Conservation (phyloP, 176 grass and related monocot genomes). For the Oryza coarctata region DNA sequence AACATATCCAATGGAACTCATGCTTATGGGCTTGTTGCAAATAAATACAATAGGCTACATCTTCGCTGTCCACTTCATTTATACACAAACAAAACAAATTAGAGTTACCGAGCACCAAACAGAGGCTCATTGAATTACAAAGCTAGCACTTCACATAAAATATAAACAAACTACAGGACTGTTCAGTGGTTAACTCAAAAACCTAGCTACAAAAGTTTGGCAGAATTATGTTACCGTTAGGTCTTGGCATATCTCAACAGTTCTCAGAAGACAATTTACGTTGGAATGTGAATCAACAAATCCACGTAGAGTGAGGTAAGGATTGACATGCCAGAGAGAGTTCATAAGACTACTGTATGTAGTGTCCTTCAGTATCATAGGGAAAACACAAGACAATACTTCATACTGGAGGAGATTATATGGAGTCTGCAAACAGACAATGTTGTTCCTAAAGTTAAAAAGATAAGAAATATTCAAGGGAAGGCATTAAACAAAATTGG, state of each 20-base stretch:
- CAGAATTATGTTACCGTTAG: conserved; percentile 59
- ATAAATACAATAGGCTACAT: not conserved
- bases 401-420: conserved; percentile 92
- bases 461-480: conserved; percentile 9
- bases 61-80: not conserved
- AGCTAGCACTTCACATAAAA: conserved; percentile 5
- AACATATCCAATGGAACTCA: conserved; percentile 9
- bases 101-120: not conserved
- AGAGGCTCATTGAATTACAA: not conserved
- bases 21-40: not conserved
- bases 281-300: conserved; percentile 77
- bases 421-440: conserved; percentile 62
- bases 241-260: conserved; percentile 74
- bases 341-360: conserved; percentile 48
- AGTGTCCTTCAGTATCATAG: conserved; percentile 74
- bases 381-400: conserved; percentile 67
- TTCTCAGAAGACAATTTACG: conserved; percentile 62
- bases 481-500: not conserved
- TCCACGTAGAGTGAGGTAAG: conserved; percentile 69
- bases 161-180: not conserved
- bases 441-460: conserved; percentile 16
- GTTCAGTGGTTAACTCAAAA: conserved; percentile 13
- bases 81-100: not conserved
- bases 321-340: conserved; percentile 70
- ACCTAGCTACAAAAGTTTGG: not conserved